These are phyloP conservation scores for Crithidia expoeki DNA, from an alignment of 208 protist species.

Conservation along the genomic window DNA sequence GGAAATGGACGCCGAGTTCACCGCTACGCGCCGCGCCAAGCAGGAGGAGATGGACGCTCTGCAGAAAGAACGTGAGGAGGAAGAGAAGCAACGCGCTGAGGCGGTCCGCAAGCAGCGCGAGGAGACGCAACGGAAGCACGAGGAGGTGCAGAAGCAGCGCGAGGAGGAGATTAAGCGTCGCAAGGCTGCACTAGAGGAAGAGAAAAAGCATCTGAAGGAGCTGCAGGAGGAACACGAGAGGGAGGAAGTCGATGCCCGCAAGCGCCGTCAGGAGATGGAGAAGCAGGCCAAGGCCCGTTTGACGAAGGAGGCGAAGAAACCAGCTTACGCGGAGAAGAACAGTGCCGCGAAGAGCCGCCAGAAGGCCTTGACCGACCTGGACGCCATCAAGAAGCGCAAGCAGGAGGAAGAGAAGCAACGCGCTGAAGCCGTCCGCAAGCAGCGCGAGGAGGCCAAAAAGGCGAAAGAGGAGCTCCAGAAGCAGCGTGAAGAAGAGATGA, in stretches of 20 bases:
- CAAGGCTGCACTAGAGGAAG: background rate
- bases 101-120: conserved; percentile 36
- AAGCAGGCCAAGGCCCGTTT: background rate
- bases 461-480: conserved; percentile 39
- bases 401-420: conserved; percentile 45
- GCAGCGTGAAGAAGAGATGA: conserved; percentile 46
- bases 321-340: background rate
- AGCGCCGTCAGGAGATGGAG: background rate
- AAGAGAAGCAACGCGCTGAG: conserved; percentile 39
- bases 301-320: background rate
- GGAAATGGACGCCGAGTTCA: conserved; percentile 27
- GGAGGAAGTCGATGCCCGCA: background rate
- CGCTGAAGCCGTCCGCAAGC: conserved; percentile 27
- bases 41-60: conserved; percentile 30
- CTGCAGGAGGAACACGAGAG: background rate
- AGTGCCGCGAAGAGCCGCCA: background rate
- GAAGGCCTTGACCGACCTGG: background rate
- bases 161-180: conserved; percentile 29
- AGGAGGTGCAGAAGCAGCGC: conserved; percentile 20
- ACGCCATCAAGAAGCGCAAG: conserved; percentile 19
- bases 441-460: conserved; percentile 37
- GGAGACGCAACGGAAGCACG: conserved; percentile 20
- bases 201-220: background rate
- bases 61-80: conserved; percentile 31
- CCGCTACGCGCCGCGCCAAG: conserved; percentile 24